Evolutionary conservation across 148 eudicot species (phyloP).

Genomic region (Selenicereus undatus): DNA sequence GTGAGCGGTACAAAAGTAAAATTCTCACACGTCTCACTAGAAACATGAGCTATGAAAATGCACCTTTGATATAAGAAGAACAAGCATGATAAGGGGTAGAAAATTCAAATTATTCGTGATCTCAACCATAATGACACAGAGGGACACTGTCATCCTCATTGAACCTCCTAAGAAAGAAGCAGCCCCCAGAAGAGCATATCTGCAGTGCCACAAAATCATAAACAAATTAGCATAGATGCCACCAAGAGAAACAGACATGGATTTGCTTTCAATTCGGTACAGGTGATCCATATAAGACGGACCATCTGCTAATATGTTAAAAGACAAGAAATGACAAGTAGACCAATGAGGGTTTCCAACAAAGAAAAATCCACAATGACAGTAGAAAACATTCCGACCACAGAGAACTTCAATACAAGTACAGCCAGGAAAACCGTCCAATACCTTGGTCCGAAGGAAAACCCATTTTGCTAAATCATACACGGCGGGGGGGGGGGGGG

Average conservation of each 20-base stretch:
- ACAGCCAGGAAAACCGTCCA: background rate
- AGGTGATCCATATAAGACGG: background rate
- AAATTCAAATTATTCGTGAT: constrained; percentile 92
- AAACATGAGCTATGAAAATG: constrained; percentile 3
- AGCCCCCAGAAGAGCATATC: constrained; percentile 96
- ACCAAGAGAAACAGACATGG: background rate
- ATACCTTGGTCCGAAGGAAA: background rate
- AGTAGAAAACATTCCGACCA: background rate
- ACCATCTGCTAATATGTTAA: background rate
- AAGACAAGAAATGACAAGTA: background rate
- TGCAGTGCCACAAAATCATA: constrained; percentile 24
- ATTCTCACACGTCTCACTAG: background rate
- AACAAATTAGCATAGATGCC: background rate
- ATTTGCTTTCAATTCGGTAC: background rate
- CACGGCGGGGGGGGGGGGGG: background rate
- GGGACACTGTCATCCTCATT: constrained; percentile 96
- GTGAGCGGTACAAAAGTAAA: constrained; percentile 7
- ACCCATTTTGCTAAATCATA: background rate
- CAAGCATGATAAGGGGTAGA: constrained; percentile 96
- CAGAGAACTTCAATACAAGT: background rate
- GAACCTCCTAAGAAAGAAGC: constrained; percentile 99
- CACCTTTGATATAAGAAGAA: constrained; percentile 97
- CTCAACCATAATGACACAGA: constrained; percentile 99
- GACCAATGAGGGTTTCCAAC: background rate
- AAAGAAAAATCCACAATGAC: background rate